Evolutionary conservation across 371 early-diverging fungal genomes (phyloP).

Genomic region (Mucor plumbeus): DNA sequence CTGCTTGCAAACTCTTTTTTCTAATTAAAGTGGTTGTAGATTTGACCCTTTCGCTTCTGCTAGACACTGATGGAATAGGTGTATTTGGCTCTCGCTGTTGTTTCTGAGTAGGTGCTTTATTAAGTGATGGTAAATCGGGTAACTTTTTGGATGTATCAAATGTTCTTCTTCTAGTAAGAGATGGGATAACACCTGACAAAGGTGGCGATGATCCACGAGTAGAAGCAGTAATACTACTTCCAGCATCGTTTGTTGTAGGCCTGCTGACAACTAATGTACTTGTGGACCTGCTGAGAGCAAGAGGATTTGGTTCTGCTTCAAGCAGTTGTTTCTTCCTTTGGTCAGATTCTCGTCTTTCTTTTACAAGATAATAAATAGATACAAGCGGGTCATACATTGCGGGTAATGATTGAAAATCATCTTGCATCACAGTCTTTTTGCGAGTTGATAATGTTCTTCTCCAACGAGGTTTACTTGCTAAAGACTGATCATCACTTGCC

Average conservation of each 20-base stretch:
- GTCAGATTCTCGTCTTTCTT: constrained; percentile 64
- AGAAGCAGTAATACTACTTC: neutral
- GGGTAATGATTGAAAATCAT: constrained; percentile 46
- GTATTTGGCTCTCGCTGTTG: neutral
- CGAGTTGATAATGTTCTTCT: constrained; percentile 1
- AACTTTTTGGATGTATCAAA: constrained; percentile 25
- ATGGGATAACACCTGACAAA: neutral
- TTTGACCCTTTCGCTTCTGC: constrained; percentile 75
- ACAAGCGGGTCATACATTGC: constrained; percentile 71
- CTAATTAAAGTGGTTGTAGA: constrained; percentile 56
- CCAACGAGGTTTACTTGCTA: constrained; percentile 24
- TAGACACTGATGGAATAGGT: constrained; percentile 74
- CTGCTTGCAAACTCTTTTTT: constrained; percentile 27
- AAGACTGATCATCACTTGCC: constrained; percentile 25
- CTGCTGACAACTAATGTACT: constrained; percentile 16
- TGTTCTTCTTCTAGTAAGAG: constrained; percentile 22
- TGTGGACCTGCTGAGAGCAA: constrained; percentile 23
- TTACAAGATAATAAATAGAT: constrained; percentile 87
- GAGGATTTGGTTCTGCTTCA: constrained; percentile 9
- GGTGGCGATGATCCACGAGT: neutral
- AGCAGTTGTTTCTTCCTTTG: constrained; percentile 32
- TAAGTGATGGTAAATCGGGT: constrained; percentile 12
- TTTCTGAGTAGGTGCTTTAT: neutral
- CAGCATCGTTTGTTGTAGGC: neutral
- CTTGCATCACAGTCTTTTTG: constrained; percentile 10